Base-by-base conservation (phyloP, 495 filamentous ascomycete genomes). In the Ascodesmis nigricans region DNA sequence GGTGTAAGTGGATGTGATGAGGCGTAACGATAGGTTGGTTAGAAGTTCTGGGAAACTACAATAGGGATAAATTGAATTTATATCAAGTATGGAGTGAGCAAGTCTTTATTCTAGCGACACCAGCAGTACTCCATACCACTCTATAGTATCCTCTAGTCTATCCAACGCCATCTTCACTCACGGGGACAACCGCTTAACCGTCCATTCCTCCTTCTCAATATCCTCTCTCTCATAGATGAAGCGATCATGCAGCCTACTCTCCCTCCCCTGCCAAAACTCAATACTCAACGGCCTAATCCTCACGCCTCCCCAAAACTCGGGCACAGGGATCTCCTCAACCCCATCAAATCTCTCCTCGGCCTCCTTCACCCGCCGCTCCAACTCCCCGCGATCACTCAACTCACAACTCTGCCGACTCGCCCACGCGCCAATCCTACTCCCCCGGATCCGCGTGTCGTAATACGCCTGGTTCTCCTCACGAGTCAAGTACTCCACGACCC, bases 181-280 rank as follows among this genome's bases (percentile, higher is more conserved):
- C 20, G 33, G 33, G 5, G 13, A 18, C 33, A 36, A 28, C 21
- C 33, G 25, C 33, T 36, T 17, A 7, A 36, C 21, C 20, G 8
- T 36, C 33, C 33, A 36, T 23, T 26, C 33, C 23, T 28, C 33
- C 9, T n/a, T 18, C 1, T 36, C 33, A 2, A 25, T 17, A 28
- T 27, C 19, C 33, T 36, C 33, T 13, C 33, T 25, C 21, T 8
- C 16, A 27, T 95, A 97, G 40, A 71, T 59, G 55, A 95, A 93
- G 16, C 87, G 77, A 69, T 93, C 81, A 64, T 91, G 81, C 52
- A 92, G 55, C 22, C 87, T 65, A 60, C 73, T 91, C 37, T 72
- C 63, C 36, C 90, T 64, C 24, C 87, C 87, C 59, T 91, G 78
- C 84, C 82, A 92, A 55, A 93, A 93, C 62, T 92, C 83, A 24